A percentile compares a stretch with the other conserved stretches of the same genome.
phyloP scores from a whole-genome alignment of 352 stramenopile species.

The Phytophthora constricta region DNA sequence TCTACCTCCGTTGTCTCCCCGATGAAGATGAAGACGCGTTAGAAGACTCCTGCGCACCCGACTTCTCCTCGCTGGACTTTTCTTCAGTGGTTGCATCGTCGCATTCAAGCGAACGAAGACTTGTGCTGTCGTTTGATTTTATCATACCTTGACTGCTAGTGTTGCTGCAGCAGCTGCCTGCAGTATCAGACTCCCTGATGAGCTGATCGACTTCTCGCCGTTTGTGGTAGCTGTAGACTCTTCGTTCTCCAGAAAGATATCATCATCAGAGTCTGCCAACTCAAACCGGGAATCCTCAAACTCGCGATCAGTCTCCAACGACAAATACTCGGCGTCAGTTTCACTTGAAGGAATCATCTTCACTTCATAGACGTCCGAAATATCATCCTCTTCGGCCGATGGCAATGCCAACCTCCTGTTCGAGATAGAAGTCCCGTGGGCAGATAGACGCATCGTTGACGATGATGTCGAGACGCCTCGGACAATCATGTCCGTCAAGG shows the following conservation, averaged over 20 bases:
- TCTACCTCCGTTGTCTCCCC: slow-evolving; percentile 55
- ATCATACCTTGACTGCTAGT: slow-evolving; percentile 19
- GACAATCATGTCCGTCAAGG: slow-evolving; percentile 34
- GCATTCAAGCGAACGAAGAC: background rate
- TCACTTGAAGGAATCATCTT: slow-evolving; percentile 33
- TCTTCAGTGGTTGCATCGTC: slow-evolving; percentile 32
- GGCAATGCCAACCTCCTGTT: slow-evolving; percentile 26
- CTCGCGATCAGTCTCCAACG: slow-evolving; percentile 23
- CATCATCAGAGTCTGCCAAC: slow-evolving; percentile 41
- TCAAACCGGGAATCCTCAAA: slow-evolving; percentile 35
- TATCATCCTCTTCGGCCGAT: slow-evolving; percentile 37
- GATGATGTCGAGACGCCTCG: slow-evolving; percentile 29
- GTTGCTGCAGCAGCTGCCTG: slow-evolving; percentile 48
- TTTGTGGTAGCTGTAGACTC: slow-evolving; percentile 37
- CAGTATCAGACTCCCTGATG: slow-evolving; percentile 52
- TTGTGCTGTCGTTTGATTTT: slow-evolving; percentile 27
- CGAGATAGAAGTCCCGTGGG: slow-evolving; percentile 10
- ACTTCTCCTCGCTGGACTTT: slow-evolving; percentile 39
- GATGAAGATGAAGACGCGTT: slow-evolving; percentile 65
- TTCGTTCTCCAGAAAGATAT: slow-evolving; percentile 31
- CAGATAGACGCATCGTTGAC: slow-evolving; percentile 29
- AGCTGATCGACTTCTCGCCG: slow-evolving; percentile 42
- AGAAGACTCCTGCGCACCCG: slow-evolving; percentile 38
- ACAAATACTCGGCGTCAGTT: slow-evolving; percentile 26
- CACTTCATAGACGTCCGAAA: slow-evolving; percentile 36